Evolutionary conservation across 306 rosid species (phyloP).

Genomic region (Quercus bicolor): DNA sequence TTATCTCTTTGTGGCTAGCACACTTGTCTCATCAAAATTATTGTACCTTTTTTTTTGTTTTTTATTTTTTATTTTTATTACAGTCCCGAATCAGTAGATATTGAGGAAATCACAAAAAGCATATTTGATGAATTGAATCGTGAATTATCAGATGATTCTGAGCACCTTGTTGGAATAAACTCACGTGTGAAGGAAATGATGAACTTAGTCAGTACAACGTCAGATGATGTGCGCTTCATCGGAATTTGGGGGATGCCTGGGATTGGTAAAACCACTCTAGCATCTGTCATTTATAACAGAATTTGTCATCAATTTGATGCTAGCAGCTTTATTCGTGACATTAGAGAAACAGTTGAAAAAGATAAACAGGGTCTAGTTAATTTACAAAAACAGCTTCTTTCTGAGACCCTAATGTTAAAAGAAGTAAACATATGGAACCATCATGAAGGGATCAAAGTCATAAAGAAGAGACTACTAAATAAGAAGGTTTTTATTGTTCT

Average conservation of each 20-base stretch:
- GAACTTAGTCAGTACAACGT: background rate
- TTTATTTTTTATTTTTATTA: no score
- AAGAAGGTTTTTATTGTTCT: background rate
- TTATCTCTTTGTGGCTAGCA: no score
- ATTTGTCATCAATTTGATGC: background rate
- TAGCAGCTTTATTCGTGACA: background rate
- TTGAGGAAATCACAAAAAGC: no score
- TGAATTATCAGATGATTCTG: no score
- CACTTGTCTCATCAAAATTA: no score
- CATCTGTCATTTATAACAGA: background rate
- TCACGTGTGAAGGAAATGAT: background rate
- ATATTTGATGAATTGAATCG: no score
- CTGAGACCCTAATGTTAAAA: accelerated
- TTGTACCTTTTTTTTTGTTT: no score
- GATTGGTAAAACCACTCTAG: slow-evolving; percentile 10
- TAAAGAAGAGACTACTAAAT: background rate
- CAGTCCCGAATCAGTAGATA: no score
- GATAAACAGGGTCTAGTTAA: background rate
- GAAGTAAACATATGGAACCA: background rate
- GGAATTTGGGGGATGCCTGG: slow-evolving; percentile 28
- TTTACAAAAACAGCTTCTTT: background rate
- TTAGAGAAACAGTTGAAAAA: background rate
- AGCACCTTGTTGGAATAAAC: slow-evolving; percentile 2
- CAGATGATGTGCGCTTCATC: background rate
- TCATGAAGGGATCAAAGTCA: accelerated